phyloP scores from a whole-genome alignment of 768 basidiomycete genomes.

The Hypholoma sublateritium region DNA sequence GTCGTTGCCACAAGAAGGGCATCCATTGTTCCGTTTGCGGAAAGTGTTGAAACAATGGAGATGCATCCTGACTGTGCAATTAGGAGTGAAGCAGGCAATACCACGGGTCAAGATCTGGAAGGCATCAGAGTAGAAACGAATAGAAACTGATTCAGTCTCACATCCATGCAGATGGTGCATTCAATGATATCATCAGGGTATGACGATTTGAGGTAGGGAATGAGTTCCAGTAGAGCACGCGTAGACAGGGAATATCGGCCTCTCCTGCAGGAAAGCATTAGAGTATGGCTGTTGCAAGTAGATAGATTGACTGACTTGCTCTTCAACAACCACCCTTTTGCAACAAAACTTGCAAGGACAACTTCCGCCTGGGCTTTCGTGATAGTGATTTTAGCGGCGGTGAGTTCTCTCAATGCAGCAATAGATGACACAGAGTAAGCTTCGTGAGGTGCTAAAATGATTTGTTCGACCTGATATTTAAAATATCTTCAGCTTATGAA shows the following conservation, averaged over 20 bases:
- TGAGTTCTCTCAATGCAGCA: conserved; percentile 72
- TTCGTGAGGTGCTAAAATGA: conserved; percentile 77
- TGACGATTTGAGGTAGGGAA: conserved; percentile 68
- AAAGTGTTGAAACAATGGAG: conserved; percentile 57
- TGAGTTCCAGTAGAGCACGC: conserved; percentile 73
- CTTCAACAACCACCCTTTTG: conserved; percentile 76
- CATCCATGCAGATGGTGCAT: conserved; percentile 75
- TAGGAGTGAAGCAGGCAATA: conserved; percentile 54
- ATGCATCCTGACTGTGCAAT: conserved; percentile 68
- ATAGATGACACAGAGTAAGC: conserved; percentile 77
- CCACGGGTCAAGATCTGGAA: conserved; percentile 69
- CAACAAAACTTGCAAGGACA: conserved; percentile 76
- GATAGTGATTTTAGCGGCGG: conserved; percentile 60
- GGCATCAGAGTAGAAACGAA: not conserved
- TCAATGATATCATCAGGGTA: conserved; percentile 72
- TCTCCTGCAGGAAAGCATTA: conserved; percentile 33
- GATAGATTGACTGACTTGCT: conserved; percentile 55
- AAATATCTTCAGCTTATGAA: not conserved
- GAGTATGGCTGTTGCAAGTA: conserved; percentile 3
- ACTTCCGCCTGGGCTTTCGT: conserved; percentile 74
- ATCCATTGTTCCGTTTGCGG: conserved; percentile 41
- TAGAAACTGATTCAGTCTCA: conserved; percentile 25
- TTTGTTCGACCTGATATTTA: conserved; percentile 73
- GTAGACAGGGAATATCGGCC: conserved; percentile 77
- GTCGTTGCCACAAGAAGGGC: conserved; percentile 55